Base-by-base conservation (phyloP, 2,329 filamentous ascomycete genomes). In the Hymenoscyphus infarciens region DNA sequence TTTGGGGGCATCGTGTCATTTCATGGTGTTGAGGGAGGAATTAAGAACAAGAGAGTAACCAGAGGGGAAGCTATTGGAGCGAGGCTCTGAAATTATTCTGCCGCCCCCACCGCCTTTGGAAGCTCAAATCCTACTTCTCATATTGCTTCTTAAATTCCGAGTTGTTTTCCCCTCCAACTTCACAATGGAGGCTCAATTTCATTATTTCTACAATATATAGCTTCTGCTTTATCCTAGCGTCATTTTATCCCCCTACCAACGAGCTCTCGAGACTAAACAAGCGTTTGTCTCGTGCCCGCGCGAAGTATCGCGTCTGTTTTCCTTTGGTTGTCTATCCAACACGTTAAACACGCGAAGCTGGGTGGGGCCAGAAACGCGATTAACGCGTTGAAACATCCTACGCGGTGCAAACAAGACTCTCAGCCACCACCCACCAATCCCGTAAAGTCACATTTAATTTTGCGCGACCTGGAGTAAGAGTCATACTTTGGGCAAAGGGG, bases 311-410 rank as follows among this genome's bases (percentile, higher is more conserved):
- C 22, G 57, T 31, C 13, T 31, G 13, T n/a, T 49, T 16, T 42
- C 7, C 13, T 2, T 4, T 25, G 25, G 38, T 59, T 49, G 57
- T 52, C 57, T 16, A 39, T 39, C 45, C 39, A 59, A 59, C 38
- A 33, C 39, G 39, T 42, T 25, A n/a, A 42, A 11, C 45, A 49
- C 42, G 42, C 42, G 42, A 49, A 49, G 19, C 7, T 22, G 11
- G 10, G 42, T 49, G 42, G 42, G n/a, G n/a, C 19, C 42, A 49
- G 42, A 49, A 25, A 38, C 29, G 39, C 57, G 38, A 49, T 27
- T 29, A 19, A 49, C 57, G 57, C 57, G 57, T 49, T 52, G 57
- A 59, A 59, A 59, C 57, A 52, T 42, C 8, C 27, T n/a, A 39
- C 29, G 38, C 57, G 15, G 15, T 49, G 57, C 38, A 52, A 59